phyloP scores from a whole-genome alignment of 108 stramenopile genomes.

The Nannochloropsis salina region DNA sequence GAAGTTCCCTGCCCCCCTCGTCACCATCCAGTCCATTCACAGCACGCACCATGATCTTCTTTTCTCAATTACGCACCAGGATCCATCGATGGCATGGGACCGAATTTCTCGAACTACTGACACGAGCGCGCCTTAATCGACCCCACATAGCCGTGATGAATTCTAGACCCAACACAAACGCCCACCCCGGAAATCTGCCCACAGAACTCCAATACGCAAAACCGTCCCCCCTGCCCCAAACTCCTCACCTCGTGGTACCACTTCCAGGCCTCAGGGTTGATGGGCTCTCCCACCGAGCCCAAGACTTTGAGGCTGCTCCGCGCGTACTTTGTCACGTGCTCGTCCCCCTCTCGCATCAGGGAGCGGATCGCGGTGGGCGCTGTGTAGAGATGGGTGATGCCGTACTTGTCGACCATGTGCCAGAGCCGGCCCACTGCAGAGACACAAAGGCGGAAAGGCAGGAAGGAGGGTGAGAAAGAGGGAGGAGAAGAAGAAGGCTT shows the following conservation, averaged over 20 bases:
- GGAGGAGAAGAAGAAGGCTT: background rate
- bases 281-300: slow-evolving; percentile 52
- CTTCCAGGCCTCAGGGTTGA: slow-evolving; percentile 50
- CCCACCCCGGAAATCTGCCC: too few species aligned
- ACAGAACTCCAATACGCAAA: too few species aligned
- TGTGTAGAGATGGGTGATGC: slow-evolving; percentile 45
- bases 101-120: too few species aligned
- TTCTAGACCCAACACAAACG: too few species aligned
- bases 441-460: background rate
- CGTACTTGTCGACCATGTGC: slow-evolving; percentile 24
- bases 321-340: background rate
- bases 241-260: slow-evolving; percentile 42
- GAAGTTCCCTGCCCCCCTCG: background rate
- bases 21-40: background rate
- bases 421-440: slow-evolving; percentile 9
- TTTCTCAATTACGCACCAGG: too few species aligned
- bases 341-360: slow-evolving; percentile 35
- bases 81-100: too few species aligned
- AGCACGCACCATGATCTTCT: too few species aligned
- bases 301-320: slow-evolving; percentile 33
- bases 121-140: too few species aligned
- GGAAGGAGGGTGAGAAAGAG: background rate
- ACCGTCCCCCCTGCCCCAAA: too few species aligned
- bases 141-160: too few species aligned
- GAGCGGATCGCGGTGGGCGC: slow-evolving; percentile 47